Evolutionary conservation across 306 rosid species (phyloP).

Genomic region (Trifolium repens): DNA sequence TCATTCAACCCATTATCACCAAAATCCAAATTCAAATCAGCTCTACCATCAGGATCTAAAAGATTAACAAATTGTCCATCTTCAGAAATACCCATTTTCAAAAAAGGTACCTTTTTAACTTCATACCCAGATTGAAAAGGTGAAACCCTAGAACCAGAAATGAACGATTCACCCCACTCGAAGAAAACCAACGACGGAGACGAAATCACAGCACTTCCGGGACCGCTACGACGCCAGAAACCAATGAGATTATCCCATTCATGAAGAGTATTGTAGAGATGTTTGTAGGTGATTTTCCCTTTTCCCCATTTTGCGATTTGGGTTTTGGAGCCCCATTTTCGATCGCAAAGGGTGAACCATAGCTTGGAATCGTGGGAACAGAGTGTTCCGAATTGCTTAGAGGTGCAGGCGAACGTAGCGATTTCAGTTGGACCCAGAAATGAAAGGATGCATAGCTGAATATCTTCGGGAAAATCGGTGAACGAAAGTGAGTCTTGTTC

Average conservation of each 20-base stretch:
- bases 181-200: conserved; percentile 76
- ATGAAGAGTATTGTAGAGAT: conserved; percentile 67
- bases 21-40: conserved; percentile 40
- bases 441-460: conserved; percentile 83
- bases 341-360: conserved; percentile 84
- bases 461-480: conserved; percentile 82
- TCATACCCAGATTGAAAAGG: conserved; percentile 59
- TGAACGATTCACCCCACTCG: conserved; percentile 79
- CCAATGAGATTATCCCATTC: conserved; percentile 82
- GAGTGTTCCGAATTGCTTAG: conserved; percentile 64
- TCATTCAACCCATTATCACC: conserved; percentile 40
- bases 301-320: conserved; percentile 71
- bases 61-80: conserved; percentile 65
- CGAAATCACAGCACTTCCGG: conserved; percentile 32
- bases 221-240: conserved; percentile 90
- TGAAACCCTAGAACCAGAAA: conserved; percentile 70
- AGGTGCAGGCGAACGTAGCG: conserved; percentile 75
- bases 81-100: conserved; percentile 64
- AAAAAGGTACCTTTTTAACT: conserved; percentile 71
- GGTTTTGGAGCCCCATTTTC: conserved; percentile 87
- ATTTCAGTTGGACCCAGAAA: conserved; percentile 74
- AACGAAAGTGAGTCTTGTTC: conserved; percentile 45
- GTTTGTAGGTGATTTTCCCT: conserved; percentile 56
- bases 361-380: conserved; percentile 67
- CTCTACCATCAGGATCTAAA: conserved; percentile 66